Base-by-base conservation (phyloP, 345 rosid species). In the Syzygium oleosum region DNA sequence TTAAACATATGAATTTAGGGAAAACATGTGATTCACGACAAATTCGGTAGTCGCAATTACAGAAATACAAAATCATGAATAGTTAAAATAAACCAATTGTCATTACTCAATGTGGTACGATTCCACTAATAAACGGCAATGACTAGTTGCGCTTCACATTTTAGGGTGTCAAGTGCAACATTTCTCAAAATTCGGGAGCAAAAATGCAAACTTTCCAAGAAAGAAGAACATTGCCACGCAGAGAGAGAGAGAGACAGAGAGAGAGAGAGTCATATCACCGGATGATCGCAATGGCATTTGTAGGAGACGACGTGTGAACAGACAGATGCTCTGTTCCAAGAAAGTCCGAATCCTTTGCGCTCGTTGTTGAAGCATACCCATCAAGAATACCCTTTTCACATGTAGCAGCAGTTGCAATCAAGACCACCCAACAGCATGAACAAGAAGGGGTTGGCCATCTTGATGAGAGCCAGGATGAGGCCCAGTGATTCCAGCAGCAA, bases 391-490 rank as follows among this genome's bases (percentile, higher is more conserved):
- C 79, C 38, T 31, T 19, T 34, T 41, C 49, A 34, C 80, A 34
- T 34, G 80, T 61, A 6, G 73, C 49, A 34, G 49, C 80, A 53
- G 59, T 41, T 54, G 38, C 9, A 84, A 31, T 53, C 38, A 29
- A 52, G 34, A 21, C 8, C 27, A 31, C 15, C 54, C 29, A 22
- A 10, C 3, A 46, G 51, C 12, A 95, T 97, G 99, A 96, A 92
- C 95, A 97, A 94, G 94, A 95, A 91, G 89, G 92, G 92, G 15
- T 88, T 95, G 87, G 92, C 96, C 85, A 92, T 97, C 88, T 90
- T 96, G 84, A 58, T 96, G 94, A 93, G 99, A 49, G 91, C 97
- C 43, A 93, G 94, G 89, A 96, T 96, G 97, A 92, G 91, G 56
- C 94, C 95, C 21, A 68, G 79, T 88, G 89, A 94, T 87, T 84